Conservation (phyloP, 192 early-diverging fungal genomes). For the Backusella parvicylindrica region DNA sequence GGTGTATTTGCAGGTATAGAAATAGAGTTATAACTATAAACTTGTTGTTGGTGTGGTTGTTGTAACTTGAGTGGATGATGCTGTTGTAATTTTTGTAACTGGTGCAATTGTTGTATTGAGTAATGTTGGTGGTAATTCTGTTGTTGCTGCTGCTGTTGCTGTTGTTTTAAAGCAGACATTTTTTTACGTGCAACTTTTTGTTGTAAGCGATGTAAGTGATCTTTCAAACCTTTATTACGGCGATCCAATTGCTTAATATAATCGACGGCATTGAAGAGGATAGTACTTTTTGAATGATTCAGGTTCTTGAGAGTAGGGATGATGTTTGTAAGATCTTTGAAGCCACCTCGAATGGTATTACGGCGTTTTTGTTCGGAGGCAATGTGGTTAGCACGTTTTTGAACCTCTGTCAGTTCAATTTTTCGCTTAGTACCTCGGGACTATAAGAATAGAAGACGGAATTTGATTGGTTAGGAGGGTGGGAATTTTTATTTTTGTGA, state of each 20-base stretch:
- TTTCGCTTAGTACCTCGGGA: conserved; percentile 3
- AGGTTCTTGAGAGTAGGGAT: conserved; percentile 75
- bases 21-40: conserved; percentile 1
- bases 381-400: conserved; percentile 74
- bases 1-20: conserved; percentile 14
- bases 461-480: conserved; percentile 23
- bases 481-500: not conserved
- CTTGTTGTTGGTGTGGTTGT: not conserved
- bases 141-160: not conserved
- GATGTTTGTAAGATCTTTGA: conserved; percentile 84
- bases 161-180: not conserved
- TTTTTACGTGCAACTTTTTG: not conserved
- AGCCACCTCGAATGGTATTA: conserved; percentile 74
- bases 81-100: not conserved
- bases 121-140: conserved; percentile 5
- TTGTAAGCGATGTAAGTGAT: conserved; percentile 16
- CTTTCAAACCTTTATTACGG: conserved; percentile 41
- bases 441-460: conserved; percentile 15
- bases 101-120: not conserved
- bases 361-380: conserved; percentile 72
- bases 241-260: conserved; percentile 59
- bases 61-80: not conserved
- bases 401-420: conserved; percentile 54
- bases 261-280: conserved; percentile 65
- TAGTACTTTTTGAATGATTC: conserved; percentile 62